Evolutionary conservation across 345 rosid genomes (phyloP).

Genomic region (rapeseed (Brassica napus)): DNA sequence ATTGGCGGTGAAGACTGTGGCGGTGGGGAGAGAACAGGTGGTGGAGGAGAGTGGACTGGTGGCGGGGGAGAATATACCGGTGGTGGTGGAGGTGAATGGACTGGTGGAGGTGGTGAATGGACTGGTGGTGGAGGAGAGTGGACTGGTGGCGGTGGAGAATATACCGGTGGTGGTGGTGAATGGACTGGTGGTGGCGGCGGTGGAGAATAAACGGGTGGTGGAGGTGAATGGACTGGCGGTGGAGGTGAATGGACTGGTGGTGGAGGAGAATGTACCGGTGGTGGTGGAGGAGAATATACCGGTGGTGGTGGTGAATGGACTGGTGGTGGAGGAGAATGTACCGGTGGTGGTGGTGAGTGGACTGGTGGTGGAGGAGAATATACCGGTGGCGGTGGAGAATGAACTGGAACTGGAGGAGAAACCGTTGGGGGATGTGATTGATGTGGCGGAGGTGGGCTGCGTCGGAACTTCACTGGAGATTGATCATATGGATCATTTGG

Average conservation of each 20-base stretch:
- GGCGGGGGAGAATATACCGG: background rate
- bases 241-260: background rate
- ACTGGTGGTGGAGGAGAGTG: background rate
- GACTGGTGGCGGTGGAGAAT: background rate
- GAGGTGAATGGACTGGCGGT: background rate
- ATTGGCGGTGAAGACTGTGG: background rate
- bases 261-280: background rate
- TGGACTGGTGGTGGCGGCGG: background rate
- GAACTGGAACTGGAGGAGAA: background rate
- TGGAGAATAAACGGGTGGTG: background rate
- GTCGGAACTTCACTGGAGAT: background rate
- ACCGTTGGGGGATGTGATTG: background rate
- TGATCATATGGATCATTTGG: background rate
- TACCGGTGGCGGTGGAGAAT: background rate
- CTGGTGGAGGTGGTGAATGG: background rate
- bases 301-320: background rate
- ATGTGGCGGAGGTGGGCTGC: background rate
- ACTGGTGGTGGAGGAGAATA: background rate
- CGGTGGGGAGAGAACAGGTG: background rate
- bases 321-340: background rate
- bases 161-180: background rate
- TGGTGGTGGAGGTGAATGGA: background rate
- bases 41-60: constrained; percentile 3
- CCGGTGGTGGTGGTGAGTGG: background rate
- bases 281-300: background rate